These are phyloP conservation scores for Apiotrichum siamense DNA, from an alignment of 1,284 basidiomycete genomes.

Conservation along the genomic window DNA sequence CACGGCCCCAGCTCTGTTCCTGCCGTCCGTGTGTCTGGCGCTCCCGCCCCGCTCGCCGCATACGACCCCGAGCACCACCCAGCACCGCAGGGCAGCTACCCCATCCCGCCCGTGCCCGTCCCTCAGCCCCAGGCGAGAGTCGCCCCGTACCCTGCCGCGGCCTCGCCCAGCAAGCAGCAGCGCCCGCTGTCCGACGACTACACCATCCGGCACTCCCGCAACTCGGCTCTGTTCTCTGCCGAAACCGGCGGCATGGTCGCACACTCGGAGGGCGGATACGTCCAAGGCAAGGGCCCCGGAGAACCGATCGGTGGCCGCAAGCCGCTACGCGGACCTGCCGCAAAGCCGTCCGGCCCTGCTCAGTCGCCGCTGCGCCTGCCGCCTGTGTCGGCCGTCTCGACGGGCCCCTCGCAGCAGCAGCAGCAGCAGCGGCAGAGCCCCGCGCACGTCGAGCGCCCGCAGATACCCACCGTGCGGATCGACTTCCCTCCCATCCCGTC, in stretches of 20 bases:
- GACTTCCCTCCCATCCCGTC: too few relatives aligned
- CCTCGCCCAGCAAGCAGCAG: neutral
- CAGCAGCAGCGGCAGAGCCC: neutral
- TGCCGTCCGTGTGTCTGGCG: neutral
- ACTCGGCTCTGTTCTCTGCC: conserved; percentile 30
- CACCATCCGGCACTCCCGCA: conserved; percentile 28
- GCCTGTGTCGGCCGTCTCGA: neutral
- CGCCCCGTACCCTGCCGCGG: neutral
- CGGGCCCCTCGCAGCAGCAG: neutral
- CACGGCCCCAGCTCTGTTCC: neutral
- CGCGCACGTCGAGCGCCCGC: too few relatives aligned
- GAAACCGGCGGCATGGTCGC: conserved; percentile 32
- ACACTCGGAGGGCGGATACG: neutral
- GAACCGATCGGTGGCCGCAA: neutral
- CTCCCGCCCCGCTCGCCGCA: neutral
- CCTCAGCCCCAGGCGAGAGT: neutral
- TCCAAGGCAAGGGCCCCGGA: conserved; percentile 1
- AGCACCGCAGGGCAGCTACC: neutral
- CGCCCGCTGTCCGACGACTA: neutral
- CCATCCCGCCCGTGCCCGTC: neutral
- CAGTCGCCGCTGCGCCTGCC: neutral
- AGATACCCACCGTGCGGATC: too few relatives aligned
- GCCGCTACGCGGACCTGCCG: too few relatives aligned
- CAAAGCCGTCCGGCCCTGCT: neutral
- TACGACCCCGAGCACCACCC: neutral